Conservation (phyloP, 495 filamentous ascomycete genomes). For the Penicillium roqueforti region DNA sequence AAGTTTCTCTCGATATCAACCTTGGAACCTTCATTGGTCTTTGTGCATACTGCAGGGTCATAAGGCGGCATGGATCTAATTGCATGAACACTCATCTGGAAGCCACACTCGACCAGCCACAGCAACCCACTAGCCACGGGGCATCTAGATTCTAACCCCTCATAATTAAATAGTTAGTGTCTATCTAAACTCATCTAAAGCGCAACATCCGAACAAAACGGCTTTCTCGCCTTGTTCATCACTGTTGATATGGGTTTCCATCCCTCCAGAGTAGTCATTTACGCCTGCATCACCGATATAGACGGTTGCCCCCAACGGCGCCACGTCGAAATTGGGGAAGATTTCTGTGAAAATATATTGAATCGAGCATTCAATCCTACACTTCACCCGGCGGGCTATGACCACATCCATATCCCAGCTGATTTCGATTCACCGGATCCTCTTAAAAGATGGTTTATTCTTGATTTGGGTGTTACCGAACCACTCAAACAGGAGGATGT, state of each 20-base stretch:
- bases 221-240: not conserved
- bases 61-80: too few relatives aligned
- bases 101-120: too few relatives aligned
- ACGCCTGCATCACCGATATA: slow-evolving; percentile 22
- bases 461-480: slow-evolving; percentile 21
- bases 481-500: slow-evolving; percentile 13
- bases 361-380: slow-evolving; percentile 14
- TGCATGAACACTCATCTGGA: too few relatives aligned
- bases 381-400: slow-evolving; percentile 17
- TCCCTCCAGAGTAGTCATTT: slow-evolving; percentile 10
- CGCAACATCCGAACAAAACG: not conserved
- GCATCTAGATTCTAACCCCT: too few relatives aligned
- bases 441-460: slow-evolving; percentile 24
- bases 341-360: slow-evolving; percentile 14
- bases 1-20: too few relatives aligned
- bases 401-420: slow-evolving; percentile 25
- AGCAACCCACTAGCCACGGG: too few relatives aligned
- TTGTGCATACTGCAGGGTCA: too few relatives aligned
- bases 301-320: slow-evolving; percentile 19
- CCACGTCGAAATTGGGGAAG: slow-evolving; percentile 17
- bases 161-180: not conserved
- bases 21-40: too few relatives aligned
- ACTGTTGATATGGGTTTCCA: not conserved
- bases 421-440: slow-evolving; percentile 21
- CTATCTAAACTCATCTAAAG: not conserved